A percentile compares a stretch with the other conserved stretches of the same genome.
These are phyloP conservation scores for Phytophthora cryptogea DNA, from an alignment of 352 stramenopile genomes.

Conservation along the genomic window DNA sequence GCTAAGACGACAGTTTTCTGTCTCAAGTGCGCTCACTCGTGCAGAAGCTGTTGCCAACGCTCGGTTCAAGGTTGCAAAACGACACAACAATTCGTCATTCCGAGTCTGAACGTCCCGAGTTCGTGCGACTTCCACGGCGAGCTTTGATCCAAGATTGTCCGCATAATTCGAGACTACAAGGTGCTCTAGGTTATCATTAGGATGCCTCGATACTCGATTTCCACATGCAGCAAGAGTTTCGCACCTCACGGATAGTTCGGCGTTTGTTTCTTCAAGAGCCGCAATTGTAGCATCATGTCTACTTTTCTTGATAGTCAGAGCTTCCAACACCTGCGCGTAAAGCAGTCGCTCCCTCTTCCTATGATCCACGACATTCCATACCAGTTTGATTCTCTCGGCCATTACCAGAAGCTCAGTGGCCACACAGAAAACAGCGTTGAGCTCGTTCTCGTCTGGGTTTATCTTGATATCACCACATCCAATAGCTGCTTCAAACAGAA, in stretches of 20 bases:
- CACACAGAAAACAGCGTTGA: conserved; percentile 14
- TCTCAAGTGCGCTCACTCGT: conserved; percentile 9
- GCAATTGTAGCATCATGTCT: conserved; percentile 13
- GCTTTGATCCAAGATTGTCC: conserved; percentile 7
- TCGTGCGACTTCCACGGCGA: conserved; percentile 12
- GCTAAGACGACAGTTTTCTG: conserved; percentile 20
- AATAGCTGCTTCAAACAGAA: conserved; percentile 18
- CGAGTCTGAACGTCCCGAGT: conserved; percentile 14
- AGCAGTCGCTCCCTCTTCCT: conserved; percentile 48
- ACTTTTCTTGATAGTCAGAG: conserved; percentile 11
- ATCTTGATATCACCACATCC: background rate
- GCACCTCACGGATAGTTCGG: conserved; percentile 9
- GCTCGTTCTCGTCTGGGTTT: background rate
- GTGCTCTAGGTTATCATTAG: background rate
- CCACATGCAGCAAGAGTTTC: background rate
- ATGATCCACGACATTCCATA: conserved; percentile 53
- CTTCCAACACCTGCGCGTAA: conserved; percentile 18
- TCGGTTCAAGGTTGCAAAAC: conserved; percentile 23
- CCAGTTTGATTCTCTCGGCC: conserved; percentile 52
- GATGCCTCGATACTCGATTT: background rate
- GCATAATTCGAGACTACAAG: background rate
- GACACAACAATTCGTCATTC: conserved; percentile 21
- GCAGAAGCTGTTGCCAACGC: conserved; percentile 7
- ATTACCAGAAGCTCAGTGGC: conserved; percentile 48
- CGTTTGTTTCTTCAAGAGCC: conserved; percentile 21